Evolutionary conservation across 208 protist species (phyloP).

Genomic region (Wallacemonas collosoma): DNA sequence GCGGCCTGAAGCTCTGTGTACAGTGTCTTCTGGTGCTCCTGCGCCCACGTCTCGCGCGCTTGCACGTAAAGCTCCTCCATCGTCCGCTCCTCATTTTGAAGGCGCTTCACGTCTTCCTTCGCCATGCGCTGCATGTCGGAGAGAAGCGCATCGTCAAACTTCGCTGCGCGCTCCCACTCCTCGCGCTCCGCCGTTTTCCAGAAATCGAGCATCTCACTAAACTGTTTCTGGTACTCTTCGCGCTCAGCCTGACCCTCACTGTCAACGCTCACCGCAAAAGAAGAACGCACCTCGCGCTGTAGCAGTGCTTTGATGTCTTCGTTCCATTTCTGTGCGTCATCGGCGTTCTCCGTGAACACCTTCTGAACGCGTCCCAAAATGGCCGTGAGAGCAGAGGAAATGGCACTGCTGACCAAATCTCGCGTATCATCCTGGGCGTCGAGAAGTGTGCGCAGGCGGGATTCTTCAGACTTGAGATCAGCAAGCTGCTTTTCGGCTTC

Average conservation of each 20-base stretch:
- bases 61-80: constrained; percentile 81
- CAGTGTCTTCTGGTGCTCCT: constrained; percentile 63
- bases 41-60: constrained; percentile 70
- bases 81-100: constrained; percentile 67
- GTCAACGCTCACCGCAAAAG: constrained; percentile 63
- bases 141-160: constrained; percentile 81
- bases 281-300: constrained; percentile 64
- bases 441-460: constrained; percentile 48
- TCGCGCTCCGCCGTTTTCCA: constrained; percentile 71
- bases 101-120: constrained; percentile 63
- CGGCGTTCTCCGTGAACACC: constrained; percentile 42
- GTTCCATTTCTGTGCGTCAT: constrained; percentile 42
- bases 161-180: constrained; percentile 60
- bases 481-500: constrained; percentile 38
- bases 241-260: constrained; percentile 68
- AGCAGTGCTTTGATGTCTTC: constrained; percentile 57
- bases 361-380: constrained; percentile 56
- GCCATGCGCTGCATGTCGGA: constrained; percentile 61
- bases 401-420: constrained; percentile 50
- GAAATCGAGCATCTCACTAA: constrained; percentile 72
- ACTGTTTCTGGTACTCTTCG: constrained; percentile 52
- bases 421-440: constrained; percentile 33
- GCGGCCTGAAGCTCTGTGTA: constrained; percentile 56
- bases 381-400: constrained; percentile 53
- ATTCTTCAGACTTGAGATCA: constrained; percentile 50